Conservation (phyloP, 202 grass and related monocot species). For the Carex arenaria region DNA sequence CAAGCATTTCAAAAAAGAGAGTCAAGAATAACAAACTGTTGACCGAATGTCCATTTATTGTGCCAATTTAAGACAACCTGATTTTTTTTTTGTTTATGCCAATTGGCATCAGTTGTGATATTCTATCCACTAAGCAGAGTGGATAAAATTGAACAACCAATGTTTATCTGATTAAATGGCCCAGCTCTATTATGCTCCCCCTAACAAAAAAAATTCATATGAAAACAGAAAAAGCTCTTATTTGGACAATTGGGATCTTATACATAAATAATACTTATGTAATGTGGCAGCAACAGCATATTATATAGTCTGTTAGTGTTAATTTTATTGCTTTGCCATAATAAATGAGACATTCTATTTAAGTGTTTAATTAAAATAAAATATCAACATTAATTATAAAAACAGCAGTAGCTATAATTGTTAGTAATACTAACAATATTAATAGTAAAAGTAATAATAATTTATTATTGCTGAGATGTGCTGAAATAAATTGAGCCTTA, state of each 20-base stretch:
- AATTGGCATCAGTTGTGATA: not conserved
- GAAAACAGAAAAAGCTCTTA: too few relatives aligned
- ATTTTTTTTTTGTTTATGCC: not conserved
- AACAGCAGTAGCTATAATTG: not conserved
- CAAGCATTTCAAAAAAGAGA: too few relatives aligned
- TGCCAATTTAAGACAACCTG: not conserved
- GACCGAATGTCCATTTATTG: not conserved
- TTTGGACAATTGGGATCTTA: not conserved
- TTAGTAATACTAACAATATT: not conserved
- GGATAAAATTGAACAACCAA: not conserved
- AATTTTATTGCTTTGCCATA: not conserved
- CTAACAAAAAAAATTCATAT: too few relatives aligned
- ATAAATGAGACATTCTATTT: not conserved
- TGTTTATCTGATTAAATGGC: not conserved
- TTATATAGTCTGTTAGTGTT: not conserved
- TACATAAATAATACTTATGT: not conserved
- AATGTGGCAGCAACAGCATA: not conserved
- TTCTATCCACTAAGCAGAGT: not conserved
- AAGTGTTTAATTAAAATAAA: not conserved
- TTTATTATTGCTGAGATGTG: not conserved
- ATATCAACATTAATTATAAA: not conserved
- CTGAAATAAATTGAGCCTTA: not conserved
- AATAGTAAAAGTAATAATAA: not conserved
- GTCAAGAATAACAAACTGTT: not conserved
- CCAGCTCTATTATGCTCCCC: not conserved